Base-by-base conservation (phyloP, 768 basidiomycete species). In the Boletales sp. region DNA sequence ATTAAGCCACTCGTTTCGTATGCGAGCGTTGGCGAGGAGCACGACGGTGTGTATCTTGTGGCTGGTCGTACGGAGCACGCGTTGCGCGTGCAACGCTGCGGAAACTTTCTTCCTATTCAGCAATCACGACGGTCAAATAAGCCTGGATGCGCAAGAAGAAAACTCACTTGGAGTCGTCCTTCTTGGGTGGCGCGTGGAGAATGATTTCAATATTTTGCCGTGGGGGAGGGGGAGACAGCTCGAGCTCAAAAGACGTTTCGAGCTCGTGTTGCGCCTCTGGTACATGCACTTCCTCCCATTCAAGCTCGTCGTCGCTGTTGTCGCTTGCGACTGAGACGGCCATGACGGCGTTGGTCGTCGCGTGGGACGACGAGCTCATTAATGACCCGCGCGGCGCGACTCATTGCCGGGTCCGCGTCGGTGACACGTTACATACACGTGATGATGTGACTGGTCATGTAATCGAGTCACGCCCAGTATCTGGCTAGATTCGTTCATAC, bases 21-120 rank as follows among this genome's bases (percentile, higher is more conserved):
- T 68, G 40, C 75, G 68, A 5, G 85, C 89, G 62, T 86, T 91
- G 13, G 80, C 78, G 12, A 98, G 76, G 13, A 96, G 75, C n/a
- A 80, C 72, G 11, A 94, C 70, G 9, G 92, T 90, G 59, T 99
- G 96, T 13, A 92, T 74, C 69, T 95, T 94, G 72, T 98, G 95
- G 47, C 82, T 84, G 50, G 87, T 80, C 41, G 94, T 80, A 32
- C 94, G 79, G 9, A 83, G 65, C 37, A 84, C 71, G 12, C 94
- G 81, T 61, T 94, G 89, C 13, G 81, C 80, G 52, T 82, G 75
- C 32, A 80, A 67, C 53, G 81, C 57, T 30, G 66, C 65, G 10
- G 68, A 50, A 0, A 57, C 58, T 40, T 68, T 53, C 78, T 77
- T 68, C 67, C 71, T 77, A 74, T 45, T 36, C 63, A 28, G 73